These are phyloP conservation scores for Monascus purpureus DNA, from an alignment of 495 filamentous ascomycete genomes.

Conservation along the genomic window DNA sequence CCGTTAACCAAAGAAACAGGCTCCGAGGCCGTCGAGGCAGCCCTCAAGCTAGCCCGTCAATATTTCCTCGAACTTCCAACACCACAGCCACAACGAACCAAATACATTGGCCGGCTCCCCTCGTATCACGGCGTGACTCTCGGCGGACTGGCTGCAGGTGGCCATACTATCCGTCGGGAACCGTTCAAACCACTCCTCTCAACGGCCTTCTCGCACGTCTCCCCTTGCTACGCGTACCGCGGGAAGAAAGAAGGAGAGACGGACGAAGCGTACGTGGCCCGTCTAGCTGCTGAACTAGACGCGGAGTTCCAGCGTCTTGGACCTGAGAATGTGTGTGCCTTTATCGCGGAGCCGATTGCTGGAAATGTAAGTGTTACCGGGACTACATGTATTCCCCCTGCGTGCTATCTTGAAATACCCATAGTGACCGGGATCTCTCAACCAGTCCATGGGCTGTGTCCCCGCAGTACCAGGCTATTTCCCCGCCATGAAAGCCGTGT, in stretches of 20 bases:
- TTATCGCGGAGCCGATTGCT: slow-evolving; percentile 61
- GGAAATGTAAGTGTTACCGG: slow-evolving; percentile 32
- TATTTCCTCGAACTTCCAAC: slow-evolving; percentile 41
- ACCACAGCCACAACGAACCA: slow-evolving; percentile 31
- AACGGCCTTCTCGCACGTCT: slow-evolving; percentile 46
- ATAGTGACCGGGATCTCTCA: neutral
- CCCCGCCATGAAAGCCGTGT: slow-evolving; percentile 45
- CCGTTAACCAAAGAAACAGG: slow-evolving; percentile 23
- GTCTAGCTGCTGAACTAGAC: slow-evolving; percentile 56
- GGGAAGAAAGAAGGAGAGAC: slow-evolving; percentile 34
- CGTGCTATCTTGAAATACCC: too few species aligned
- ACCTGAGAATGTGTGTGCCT: slow-evolving; percentile 58
- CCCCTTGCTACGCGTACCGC: slow-evolving; percentile 55
- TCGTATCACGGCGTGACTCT: slow-evolving; percentile 71
- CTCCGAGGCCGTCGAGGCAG: slow-evolving; percentile 58
- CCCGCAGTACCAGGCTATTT: slow-evolving; percentile 52
- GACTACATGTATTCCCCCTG: too few species aligned
- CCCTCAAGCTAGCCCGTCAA: slow-evolving; percentile 50
- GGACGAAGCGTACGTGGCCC: slow-evolving; percentile 36
- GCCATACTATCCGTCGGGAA: slow-evolving; percentile 46
- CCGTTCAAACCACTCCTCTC: slow-evolving; percentile 54
- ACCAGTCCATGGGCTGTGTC: slow-evolving; percentile 43
- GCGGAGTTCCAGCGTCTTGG: slow-evolving; percentile 60
- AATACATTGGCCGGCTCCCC: slow-evolving; percentile 52
- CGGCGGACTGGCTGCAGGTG: slow-evolving; percentile 47